Evolutionary conservation across 257 asterid species (phyloP), one percentile per base, ranked within the genome.

Genomic region (Linaria vulgaris): DNA sequence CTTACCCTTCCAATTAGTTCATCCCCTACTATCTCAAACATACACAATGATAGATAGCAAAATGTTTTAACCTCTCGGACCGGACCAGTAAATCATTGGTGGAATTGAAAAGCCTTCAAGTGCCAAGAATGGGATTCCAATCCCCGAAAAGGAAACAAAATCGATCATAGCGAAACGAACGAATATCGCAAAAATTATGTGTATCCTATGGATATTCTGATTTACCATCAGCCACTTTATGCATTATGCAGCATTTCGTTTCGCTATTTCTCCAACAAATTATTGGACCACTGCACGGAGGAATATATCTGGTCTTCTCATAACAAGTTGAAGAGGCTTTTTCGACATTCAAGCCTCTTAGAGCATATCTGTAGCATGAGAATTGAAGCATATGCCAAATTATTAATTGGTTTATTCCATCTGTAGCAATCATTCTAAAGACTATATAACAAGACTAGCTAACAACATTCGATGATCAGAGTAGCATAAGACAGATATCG

Each of bases 371-470:
- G 19, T 30, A 46, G 77, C 41, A 34, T 50, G 64, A 66, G 21
- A 14, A 20, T 57, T 22, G 11, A 5, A 14, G 81, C 74, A 79
- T 71, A 79, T 74, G 80, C 74, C 57, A 44, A n/a, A 58, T 53
- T 57, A 69, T 69, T 53, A 22, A 12, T 22, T 19, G 72, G 78
- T 69, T 79, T 79, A 69, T 76, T 69, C 81, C 47, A 2, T 55
- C 17, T 9, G 41, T 39, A 21, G 21, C 41, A 13, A 14, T 14
- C 51, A 4, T n/a, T 4, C 12, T n/a, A 14, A 58, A 20, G 16
- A 23, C 30, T 59, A 34, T 34, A 56, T 58, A 58, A 21, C 4
- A 67, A 62, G 62, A 24, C 66, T 16, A 12, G 0, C 23, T n/a
- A 44, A 34, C 16, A 3, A 3, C 1, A 8, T 34, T 34, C 41